Base-by-base conservation (phyloP, 83 land plant genomes). In the Thuja plicata region DNA sequence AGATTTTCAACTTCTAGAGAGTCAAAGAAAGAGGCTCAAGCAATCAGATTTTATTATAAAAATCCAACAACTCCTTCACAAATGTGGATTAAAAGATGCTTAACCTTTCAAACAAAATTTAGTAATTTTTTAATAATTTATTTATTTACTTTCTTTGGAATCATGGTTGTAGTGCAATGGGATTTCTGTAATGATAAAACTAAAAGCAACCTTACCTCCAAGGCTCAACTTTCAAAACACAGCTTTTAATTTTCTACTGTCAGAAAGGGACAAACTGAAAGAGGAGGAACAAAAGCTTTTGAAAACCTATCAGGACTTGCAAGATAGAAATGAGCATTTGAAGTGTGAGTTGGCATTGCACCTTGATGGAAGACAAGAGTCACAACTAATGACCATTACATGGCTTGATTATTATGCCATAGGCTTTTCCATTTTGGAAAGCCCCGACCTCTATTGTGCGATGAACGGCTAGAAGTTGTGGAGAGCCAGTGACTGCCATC, bases 221-320 rank as follows among this genome's bases (percentile, higher is more conserved):
- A 30, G 15, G 35, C 35, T 73, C 10, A 73, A 73, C 30, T 73
- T 2, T 30, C 11, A 73, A 73, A 73, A 8, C 77, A 73, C 35
- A 8, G 32, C 30, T 73, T 73, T 32, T 2, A 73, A 27, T 30
- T n/a, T n/a, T 21, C 48, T 81, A 81, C 8, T 21, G 43, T 40
- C 40, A 81, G 48, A 81, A 8, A 43, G 48, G 10, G 84, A 81
- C n/a, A 81, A 3, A 81, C 24, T 81, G 84, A 40, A 81, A 41
- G 24, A 81, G 84, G 52, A 27, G 13, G 13, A 43, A 45, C n/a
- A 43, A 2, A 30, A 81, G 52, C 8, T 24, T 41, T 81, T 81
- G 84, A 81, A 81, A 81, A 81, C 52, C 84, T 43, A 81, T 43
- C 52, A 27, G 52, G 84, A 41, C 24, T 81, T 81, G 84, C 84